phyloP scores from a whole-genome alignment of 306 rosid genomes.

The Fragaria iinumae region DNA sequence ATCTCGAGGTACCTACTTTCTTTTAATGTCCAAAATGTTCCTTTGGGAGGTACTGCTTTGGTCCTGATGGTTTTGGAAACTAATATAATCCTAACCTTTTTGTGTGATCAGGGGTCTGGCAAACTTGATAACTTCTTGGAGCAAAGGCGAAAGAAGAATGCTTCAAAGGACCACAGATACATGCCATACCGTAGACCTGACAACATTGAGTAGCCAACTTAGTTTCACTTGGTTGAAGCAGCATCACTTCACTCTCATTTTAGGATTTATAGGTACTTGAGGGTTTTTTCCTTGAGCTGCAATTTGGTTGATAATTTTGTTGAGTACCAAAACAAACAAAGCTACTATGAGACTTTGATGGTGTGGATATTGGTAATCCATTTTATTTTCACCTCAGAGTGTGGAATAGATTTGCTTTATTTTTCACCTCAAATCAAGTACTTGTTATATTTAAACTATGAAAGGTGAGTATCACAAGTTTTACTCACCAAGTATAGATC shows the following conservation, averaged over 20 bases:
- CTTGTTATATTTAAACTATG: too few species aligned
- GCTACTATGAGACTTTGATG: background rate
- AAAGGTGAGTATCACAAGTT: too few species aligned
- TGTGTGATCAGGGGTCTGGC: slow-evolving; percentile 52
- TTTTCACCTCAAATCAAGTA: too few species aligned
- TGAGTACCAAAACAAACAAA: background rate
- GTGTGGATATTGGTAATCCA: background rate
- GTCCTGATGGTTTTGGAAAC: background rate
- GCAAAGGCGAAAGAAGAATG: slow-evolving; percentile 81
- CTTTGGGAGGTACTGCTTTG: background rate
- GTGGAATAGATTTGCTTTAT: background rate
- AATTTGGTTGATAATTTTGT: background rate
- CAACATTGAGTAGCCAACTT: slow-evolving; percentile 4
- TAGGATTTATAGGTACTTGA: background rate
- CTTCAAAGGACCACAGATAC: slow-evolving; percentile 70
- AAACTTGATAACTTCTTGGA: slow-evolving; percentile 68
- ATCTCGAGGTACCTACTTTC: slow-evolving; percentile 57
- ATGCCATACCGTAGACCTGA: slow-evolving; percentile 58
- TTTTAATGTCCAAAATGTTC: background rate
- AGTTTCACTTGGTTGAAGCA: slow-evolving; percentile 2
- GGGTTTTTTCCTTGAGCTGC: background rate
- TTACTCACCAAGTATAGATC: too few species aligned
- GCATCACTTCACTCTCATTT: background rate
- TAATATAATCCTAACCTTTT: background rate
- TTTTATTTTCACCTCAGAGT: background rate